Percentiles rank a stretch among this genome's conserved stretches.
Conservation (phyloP, 495 filamentous ascomycete species). For the Cryomyces antarcticus region DNA sequence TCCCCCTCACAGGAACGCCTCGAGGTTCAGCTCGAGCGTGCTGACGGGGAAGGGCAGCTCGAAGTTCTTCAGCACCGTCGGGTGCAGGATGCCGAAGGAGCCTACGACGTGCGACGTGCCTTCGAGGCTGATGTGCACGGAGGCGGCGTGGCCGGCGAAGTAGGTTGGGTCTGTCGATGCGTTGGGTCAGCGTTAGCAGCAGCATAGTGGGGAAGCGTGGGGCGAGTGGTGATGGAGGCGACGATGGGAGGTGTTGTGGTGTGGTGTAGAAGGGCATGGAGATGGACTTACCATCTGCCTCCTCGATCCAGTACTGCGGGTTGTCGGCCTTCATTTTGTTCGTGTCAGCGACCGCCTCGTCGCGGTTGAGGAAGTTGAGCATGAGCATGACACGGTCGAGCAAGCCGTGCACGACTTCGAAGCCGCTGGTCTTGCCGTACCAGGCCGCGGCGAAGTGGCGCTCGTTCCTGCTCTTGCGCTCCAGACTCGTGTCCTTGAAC, state of each 20-base stretch:
- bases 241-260: not conserved
- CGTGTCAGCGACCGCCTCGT: constrained; percentile 42
- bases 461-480: constrained; percentile 80
- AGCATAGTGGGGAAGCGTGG: not conserved
- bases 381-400: constrained; percentile 83
- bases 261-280: not conserved
- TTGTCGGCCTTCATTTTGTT: constrained; percentile 39
- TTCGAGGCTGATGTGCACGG: constrained; percentile 49
- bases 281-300: constrained; percentile 44
- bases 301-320: constrained; percentile 75
- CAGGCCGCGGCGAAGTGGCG: constrained; percentile 86
- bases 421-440: constrained; percentile 87
- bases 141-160: constrained; percentile 74
- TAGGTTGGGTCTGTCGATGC: constrained; percentile 51
- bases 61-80: constrained; percentile 79
- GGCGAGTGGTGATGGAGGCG: not conserved
- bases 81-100: constrained; percentile 82
- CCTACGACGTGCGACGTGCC: constrained; percentile 58
- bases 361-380: constrained; percentile 39
- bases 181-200: no score
- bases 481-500: constrained; percentile 58
- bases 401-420: constrained; percentile 89
- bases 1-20: constrained; percentile 56
- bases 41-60: constrained; percentile 87
- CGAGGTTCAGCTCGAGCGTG: constrained; percentile 87